These are phyloP conservation scores for Penicillium verrucosum DNA, from an alignment of 2,329 filamentous ascomycete species.

Conservation along the genomic window DNA sequence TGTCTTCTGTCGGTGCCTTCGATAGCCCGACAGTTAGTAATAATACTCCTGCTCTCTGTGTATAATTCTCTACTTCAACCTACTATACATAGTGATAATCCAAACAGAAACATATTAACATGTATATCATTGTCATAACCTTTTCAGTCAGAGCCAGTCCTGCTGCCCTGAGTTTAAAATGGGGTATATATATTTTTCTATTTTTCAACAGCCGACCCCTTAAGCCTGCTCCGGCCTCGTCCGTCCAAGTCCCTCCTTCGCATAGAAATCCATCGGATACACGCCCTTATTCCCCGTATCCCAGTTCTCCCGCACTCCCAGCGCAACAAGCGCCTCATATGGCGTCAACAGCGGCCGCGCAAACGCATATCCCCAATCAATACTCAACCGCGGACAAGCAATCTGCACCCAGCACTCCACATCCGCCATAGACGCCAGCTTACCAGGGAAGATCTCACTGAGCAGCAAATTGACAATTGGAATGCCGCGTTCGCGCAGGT, in stretches of 20 bases:
- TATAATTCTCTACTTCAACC: not conserved
- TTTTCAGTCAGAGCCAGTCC: conserved; percentile 9
- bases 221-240: conserved; percentile 52
- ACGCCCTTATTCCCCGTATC: conserved; percentile 58
- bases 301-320: conserved; percentile 77
- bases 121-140: conserved; percentile 3
- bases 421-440: conserved; percentile 87
- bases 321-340: conserved; percentile 89
- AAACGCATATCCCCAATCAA: conserved; percentile 99
- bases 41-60: not conserved
- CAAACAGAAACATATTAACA: not conserved
- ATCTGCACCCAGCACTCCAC: conserved; percentile 99
- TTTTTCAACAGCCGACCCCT: not conserved
- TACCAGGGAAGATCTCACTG: conserved; percentile 94
- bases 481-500: conserved; percentile 67
- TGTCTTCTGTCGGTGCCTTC: conserved; percentile 8
- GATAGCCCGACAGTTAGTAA: conserved; percentile 10
- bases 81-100: too few species aligned
- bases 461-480: conserved; percentile 82
- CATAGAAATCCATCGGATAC: conserved; percentile 99
- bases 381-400: conserved; percentile 91
- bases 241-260: conserved; percentile 81
- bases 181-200: conserved; percentile 12
- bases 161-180: conserved; percentile 12
- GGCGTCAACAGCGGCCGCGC: conserved; percentile 82